Evolutionary conservation across 495 filamentous ascomycete species (phyloP).

Genomic region (Xylaria curta): DNA sequence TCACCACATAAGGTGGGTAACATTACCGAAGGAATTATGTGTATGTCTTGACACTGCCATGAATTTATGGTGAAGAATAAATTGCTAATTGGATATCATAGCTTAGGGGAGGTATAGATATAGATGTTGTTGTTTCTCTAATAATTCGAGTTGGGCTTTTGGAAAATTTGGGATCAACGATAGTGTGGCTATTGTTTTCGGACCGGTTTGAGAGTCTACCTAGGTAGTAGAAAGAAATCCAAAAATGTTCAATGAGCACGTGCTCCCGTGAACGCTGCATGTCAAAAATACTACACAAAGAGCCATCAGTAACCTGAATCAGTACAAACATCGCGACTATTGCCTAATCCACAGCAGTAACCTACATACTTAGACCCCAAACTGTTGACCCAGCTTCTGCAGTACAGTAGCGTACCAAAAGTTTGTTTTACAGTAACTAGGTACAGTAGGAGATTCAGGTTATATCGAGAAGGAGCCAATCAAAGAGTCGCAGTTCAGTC

Average conservation of each 20-base stretch:
- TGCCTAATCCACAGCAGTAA: neutral
- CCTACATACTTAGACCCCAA: no score
- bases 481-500: neutral
- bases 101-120: neutral
- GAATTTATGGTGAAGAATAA: no score
- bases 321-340: neutral
- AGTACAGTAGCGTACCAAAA: neutral
- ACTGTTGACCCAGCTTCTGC: no score
- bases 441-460: neutral
- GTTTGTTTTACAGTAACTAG: no score
- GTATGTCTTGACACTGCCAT: conserved; percentile 2
- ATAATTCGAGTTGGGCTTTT: neutral
- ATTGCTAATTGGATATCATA: neutral
- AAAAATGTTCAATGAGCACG: conserved; percentile 3
- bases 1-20: neutral
- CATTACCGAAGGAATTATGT: neutral
- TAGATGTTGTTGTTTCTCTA: neutral
- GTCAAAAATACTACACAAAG: conserved; percentile 7
- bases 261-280: neutral
- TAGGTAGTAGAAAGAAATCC: neutral
- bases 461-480: neutral
- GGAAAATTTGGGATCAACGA: neutral
- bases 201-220: neutral
- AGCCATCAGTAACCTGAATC: neutral
- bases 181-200: neutral